Evolutionary conservation across 139 green algal genomes (phyloP).

Genomic region (Spirogloea muscicola): DNA sequence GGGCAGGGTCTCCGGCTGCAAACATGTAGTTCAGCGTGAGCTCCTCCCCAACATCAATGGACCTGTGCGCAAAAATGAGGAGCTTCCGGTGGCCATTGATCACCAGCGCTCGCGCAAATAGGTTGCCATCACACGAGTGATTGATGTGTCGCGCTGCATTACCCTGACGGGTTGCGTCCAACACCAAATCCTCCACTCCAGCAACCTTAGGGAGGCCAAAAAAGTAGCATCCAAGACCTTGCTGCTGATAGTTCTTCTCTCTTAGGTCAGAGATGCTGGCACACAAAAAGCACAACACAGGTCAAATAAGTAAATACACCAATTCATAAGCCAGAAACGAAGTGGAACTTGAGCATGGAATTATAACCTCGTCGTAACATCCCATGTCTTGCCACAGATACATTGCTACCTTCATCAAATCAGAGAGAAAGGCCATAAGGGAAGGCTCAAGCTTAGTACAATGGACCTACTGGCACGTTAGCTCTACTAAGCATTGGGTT

Average conservation of each 20-base stretch:
- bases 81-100: conserved; percentile 25
- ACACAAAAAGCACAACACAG: neutral
- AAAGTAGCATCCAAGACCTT: conserved; percentile 31
- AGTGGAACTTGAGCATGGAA: neutral
- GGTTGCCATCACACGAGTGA: conserved; percentile 30
- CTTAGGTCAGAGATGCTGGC: conserved; percentile 26
- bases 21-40: conserved; percentile 40
- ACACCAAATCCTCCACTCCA: conserved; percentile 13
- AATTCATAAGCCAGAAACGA: neutral
- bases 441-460: neutral
- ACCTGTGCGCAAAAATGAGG: conserved; percentile 28
- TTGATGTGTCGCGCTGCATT: conserved; percentile 34
- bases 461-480: neutral
- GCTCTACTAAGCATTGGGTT: neutral
- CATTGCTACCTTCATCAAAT: neutral
- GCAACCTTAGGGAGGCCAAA: conserved; percentile 6
- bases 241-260: conserved; percentile 23
- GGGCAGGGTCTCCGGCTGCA: neutral
- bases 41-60: conserved; percentile 9
- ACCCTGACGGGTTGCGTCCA: conserved; percentile 28
- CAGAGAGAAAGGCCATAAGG: neutral
- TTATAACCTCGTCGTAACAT: no score
- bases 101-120: neutral
- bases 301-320: neutral
- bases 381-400: neutral